Evolutionary conservation across 2,329 filamentous ascomycete genomes (phyloP), one percentile per base, ranked within the genome.

Genomic region (Trichoderma simmonsii): DNA sequence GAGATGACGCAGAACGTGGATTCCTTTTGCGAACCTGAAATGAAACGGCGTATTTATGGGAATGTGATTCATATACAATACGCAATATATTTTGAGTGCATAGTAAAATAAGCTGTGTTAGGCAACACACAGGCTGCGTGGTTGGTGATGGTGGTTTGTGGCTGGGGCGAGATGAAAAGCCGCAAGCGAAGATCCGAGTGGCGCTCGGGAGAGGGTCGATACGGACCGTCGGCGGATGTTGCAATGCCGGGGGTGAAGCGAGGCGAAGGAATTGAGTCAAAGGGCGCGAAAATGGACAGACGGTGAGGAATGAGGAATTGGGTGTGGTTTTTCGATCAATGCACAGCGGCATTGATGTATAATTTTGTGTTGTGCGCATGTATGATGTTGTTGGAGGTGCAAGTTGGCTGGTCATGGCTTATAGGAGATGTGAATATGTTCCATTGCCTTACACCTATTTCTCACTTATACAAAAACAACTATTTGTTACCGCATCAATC

Each of bases 151-250:
- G 4, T 48, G 7, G 7, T 14, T 60, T 26, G 56, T 70, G 66
- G 28, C 28, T 61, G 18, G 57, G 54, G 3, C 6, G 28, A 21
- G 26, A 36, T 18, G 66, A 51, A 60, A 60, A 34, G 26, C 54
- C 51, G 34, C 21, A 24, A 6, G 66, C 66, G 66, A 70, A 62
- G 66, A 51, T 36, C 57, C 66, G 66, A 70, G n/a, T 15, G 14
- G 28, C 15, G 39, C 34, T 14, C 11, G 28, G 39, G 15, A 43
- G 15, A 43, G 39, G 15, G 15, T n/a, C 15, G 14, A 43, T 62
- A 32, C 66, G 66, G 66, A 70, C 66, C 57, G 66, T 70, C 57
- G 66, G 66, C 57, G 66, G 28, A 70, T 61, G 57, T 70, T 24
- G 36, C 24, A 54, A 48, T 48, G 57, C 65, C 65, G 65, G 26